Conservation (phyloP, 768 basidiomycete species). For the Krasilnikovozyma curviuscula region DNA sequence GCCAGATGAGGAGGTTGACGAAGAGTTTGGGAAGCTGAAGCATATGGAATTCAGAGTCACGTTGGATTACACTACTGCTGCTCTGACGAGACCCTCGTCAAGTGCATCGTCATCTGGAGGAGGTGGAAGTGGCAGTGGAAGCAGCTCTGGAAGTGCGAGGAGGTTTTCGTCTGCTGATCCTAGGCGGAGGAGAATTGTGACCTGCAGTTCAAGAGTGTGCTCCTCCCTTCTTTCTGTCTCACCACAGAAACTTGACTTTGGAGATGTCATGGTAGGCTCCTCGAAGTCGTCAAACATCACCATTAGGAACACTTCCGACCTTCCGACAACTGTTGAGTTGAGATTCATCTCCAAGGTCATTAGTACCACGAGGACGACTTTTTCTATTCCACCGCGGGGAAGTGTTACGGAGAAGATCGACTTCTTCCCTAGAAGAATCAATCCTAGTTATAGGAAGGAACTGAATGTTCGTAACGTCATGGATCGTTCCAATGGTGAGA, state of each 20-base stretch:
- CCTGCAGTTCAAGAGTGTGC: constrained; percentile 19
- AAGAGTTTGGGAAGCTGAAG: constrained; percentile 16
- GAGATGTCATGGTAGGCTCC: constrained; percentile 22
- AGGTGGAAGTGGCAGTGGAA: neutral
- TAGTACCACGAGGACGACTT: constrained; percentile 20
- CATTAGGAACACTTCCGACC: constrained; percentile 19
- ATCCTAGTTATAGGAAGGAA: constrained; percentile 24
- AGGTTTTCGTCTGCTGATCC: neutral
- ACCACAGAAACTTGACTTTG: constrained; percentile 20
- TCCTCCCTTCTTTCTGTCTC: constrained; percentile 19
- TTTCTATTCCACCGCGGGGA: constrained; percentile 20
- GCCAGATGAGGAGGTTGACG: constrained; percentile 13
- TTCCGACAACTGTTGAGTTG: constrained; percentile 22
- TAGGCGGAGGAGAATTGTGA: constrained; percentile 15
- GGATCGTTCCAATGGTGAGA: constrained; percentile 19
- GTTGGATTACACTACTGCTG: constrained; percentile 10
- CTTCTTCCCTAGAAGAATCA: constrained; percentile 25
- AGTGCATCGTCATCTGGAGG: neutral
- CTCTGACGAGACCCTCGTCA: neutral
- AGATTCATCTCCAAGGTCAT: constrained; percentile 24
- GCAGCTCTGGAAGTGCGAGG: neutral
- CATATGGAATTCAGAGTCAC: constrained; percentile 19
- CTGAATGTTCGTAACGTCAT: constrained; percentile 22
- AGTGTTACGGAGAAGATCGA: constrained; percentile 22
- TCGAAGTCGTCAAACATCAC: constrained; percentile 14